Evolutionary conservation across 2,329 filamentous ascomycete genomes (phyloP).

Genomic region (Gnomoniopsis sp.): DNA sequence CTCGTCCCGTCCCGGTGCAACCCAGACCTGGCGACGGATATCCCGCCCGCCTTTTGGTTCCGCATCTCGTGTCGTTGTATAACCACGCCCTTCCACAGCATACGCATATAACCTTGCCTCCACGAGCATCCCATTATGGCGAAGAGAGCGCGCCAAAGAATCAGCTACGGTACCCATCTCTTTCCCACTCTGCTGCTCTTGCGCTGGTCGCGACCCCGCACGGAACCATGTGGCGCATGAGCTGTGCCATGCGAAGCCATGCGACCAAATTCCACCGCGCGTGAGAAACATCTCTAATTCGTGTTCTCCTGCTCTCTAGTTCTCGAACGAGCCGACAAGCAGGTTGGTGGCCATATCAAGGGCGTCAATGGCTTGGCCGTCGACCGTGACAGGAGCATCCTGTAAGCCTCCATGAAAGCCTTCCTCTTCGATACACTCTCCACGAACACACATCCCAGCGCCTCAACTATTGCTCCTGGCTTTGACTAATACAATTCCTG

Average conservation of each 20-base stretch:
- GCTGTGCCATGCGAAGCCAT: no score
- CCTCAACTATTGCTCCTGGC: background rate
- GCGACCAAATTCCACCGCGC: no score
- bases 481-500: slow-evolving; percentile 23
- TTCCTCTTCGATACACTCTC: slow-evolving; percentile 11
- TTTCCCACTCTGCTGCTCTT: slow-evolving; percentile 4
- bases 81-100: background rate
- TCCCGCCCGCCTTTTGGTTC: background rate
- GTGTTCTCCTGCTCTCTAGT: slow-evolving; percentile 35
- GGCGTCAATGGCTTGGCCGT: slow-evolving; percentile 94
- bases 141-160: slow-evolving; percentile 63
- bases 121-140: slow-evolving; percentile 43
- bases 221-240: slow-evolving; percentile 22
- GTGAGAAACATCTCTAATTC: slow-evolving; percentile 18
- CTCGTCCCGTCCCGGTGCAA: no score
- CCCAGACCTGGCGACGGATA: no score
- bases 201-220: slow-evolving; percentile 20
- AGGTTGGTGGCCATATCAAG: slow-evolving; percentile 77
- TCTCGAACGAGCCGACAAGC: slow-evolving; percentile 56
- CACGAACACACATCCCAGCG: background rate
- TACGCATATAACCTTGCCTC: slow-evolving; percentile 18
- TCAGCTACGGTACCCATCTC: slow-evolving; percentile 58
- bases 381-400: slow-evolving; percentile 75
- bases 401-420: slow-evolving; percentile 56
- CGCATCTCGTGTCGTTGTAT: background rate